These are phyloP conservation scores for Rhododendron ovatum DNA, from an alignment of 148 eudicot genomes.

Conservation along the genomic window DNA sequence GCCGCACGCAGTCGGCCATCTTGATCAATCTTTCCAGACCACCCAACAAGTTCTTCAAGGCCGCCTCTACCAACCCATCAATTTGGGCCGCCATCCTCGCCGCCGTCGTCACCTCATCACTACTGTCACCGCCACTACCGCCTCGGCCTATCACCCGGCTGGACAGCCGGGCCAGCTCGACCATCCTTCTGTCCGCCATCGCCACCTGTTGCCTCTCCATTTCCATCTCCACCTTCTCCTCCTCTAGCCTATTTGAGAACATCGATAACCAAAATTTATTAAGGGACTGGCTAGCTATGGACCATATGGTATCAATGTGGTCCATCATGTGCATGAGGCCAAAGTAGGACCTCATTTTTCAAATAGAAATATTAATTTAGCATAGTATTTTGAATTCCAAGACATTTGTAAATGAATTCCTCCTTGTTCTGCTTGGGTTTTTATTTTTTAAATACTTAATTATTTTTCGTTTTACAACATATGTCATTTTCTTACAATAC, in stretches of 20 bases:
- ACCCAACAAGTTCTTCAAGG: slow-evolving; percentile 20
- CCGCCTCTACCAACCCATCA: slow-evolving; percentile 30
- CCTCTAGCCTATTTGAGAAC: slow-evolving; percentile 26
- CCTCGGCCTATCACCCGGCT: not conserved
- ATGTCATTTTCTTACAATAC: too few species aligned
- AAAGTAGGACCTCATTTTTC: too few species aligned
- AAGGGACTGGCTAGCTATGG: not conserved
- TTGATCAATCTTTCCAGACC: slow-evolving; percentile 41
- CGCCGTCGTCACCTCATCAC: not conserved
- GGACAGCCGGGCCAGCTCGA: slow-evolving; percentile 32
- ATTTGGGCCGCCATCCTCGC: slow-evolving; percentile 6
- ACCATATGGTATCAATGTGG: too few species aligned
- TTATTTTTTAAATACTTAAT: too few species aligned
- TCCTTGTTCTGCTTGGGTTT: too few species aligned
- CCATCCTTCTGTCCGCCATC: slow-evolving; percentile 42
- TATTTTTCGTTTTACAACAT: too few species aligned
- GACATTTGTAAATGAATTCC: too few species aligned
- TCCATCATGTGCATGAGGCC: too few species aligned
- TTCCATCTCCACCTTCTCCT: slow-evolving; percentile 60
- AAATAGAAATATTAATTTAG: too few species aligned
- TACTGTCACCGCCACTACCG: not conserved
- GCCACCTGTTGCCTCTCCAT: slow-evolving; percentile 67
- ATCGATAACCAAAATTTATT: not conserved
- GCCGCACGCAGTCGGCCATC: slow-evolving; percentile 41
- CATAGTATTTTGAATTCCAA: too few species aligned